Evolutionary conservation across 108 stramenopile genomes (phyloP), one percentile per base, ranked within the genome.

Genomic region (Cyclotella sp.): DNA sequence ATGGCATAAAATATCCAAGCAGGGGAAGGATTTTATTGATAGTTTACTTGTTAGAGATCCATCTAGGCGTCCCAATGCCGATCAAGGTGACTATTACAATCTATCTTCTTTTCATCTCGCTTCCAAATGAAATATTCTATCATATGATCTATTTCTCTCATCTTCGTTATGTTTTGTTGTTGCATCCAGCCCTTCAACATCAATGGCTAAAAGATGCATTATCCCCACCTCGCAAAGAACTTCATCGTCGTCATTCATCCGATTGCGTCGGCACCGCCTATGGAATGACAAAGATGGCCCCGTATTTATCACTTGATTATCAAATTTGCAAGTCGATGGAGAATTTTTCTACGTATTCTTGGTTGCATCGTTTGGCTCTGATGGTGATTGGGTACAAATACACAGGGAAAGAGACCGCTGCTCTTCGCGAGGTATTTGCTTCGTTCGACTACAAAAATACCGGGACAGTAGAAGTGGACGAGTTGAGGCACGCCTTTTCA

Each of bases 361-460:
- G 64, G 63, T 64, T 94, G 45, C 90, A 91, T 72, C 87, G 89
- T 75, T 65, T 92, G 43, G 88, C 87, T 14, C 78, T 94, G 62
- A 77, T 88, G 78, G 82, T 92, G 4, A 82, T 94, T 67, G 91
- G 91, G 14, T 86, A 94, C 70, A 85, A 83, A 27, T 84, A 71
- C 18, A 94, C 89, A 6, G 79, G 73, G 18, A 87, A 89, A 30
- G 91, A 94, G 60, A 86, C 90, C 12, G 18, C 49, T 52, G 79
- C 77, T 45, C 67, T 94, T 54, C 76, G 82, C 0, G 59, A 81
- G 30, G 47, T 88, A 28, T 94, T 90, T 69, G 68, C 87, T 45
- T 44, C 63, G 27, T 85, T 85, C 63, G 90, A 90, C 43, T 68
- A 53, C 22, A 44, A 78, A 0, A 65, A 87, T 24, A 81, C 89